Percentiles rank a stretch among this genome's conserved stretches.
Conservation (phyloP, 1,284 basidiomycete species). For the Vanrija pseudolonga region DNA sequence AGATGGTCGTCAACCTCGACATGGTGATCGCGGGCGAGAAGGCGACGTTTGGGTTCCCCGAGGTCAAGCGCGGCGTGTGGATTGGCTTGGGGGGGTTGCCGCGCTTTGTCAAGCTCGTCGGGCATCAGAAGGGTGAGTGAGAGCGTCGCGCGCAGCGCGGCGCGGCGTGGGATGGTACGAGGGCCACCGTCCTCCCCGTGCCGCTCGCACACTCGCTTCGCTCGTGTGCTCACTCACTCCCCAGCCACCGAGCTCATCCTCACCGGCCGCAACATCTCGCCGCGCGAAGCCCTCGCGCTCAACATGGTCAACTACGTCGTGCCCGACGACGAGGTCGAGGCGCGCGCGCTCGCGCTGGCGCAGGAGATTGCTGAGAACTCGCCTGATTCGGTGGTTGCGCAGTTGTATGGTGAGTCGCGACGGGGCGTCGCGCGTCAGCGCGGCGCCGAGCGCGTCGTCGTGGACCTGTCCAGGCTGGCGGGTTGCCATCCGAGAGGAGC, state of each 20-base stretch:
- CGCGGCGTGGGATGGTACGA: not conserved
- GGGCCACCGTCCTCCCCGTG: too few relatives aligned
- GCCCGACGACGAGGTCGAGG: conserved; percentile 16
- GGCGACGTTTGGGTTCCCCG: conserved; percentile 14
- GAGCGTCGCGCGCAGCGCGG: not conserved
- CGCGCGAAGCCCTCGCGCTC: conserved; percentile 10
- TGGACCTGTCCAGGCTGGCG: too few relatives aligned
- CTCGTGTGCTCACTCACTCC: not conserved
- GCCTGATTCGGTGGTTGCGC: conserved; percentile 14
- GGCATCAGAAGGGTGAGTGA: conserved; percentile 3
- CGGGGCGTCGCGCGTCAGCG: not conserved
- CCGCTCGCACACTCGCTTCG: too few relatives aligned
- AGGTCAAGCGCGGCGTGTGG: conserved; percentile 19
- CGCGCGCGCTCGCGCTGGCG: conserved; percentile 11
- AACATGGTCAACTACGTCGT: conserved; percentile 20
- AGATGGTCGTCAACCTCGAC: conserved; percentile 19
- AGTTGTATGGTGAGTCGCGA: conserved; percentile 9
- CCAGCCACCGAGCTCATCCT: conserved; percentile 12
- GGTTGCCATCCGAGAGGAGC: too few relatives aligned
- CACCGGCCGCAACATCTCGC: conserved; percentile 13
- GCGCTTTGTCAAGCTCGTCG: conserved; percentile 16
- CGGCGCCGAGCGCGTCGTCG: too few relatives aligned
- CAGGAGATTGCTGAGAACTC: conserved; percentile 12
- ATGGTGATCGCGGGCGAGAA: conserved; percentile 12
- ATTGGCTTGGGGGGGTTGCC: conserved; percentile 11